phyloP scores from a whole-genome alignment of 371 early-diverging fungal genomes.

The Circinella umbellata region DNA sequence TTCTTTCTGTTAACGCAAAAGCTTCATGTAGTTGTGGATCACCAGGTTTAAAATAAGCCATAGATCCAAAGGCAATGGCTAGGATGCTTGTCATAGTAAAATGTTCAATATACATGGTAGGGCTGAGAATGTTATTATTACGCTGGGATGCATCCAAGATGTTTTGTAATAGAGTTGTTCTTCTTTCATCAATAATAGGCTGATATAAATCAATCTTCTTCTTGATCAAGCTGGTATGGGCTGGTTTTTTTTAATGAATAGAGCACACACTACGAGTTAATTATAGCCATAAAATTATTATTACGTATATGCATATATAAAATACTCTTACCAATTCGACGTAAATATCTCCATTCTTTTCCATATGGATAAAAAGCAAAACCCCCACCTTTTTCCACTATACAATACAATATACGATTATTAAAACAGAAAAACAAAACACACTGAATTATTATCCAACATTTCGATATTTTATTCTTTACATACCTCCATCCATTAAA shows the following conservation, averaged over 20 bases:
- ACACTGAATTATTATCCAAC: too few relatives aligned
- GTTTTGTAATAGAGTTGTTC: slow-evolving; percentile 19
- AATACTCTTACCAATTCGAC: slow-evolving; percentile 40
- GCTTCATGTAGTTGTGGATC: slow-evolving; percentile 43
- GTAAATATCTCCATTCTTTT: slow-evolving; percentile 41
- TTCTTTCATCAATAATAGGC: slow-evolving; percentile 39
- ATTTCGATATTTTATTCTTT: too few relatives aligned
- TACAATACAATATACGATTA: neutral
- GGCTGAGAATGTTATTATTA: neutral
- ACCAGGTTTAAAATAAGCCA: slow-evolving; percentile 40
- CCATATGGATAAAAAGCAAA: slow-evolving; percentile 57
- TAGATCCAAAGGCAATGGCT: slow-evolving; percentile 43
- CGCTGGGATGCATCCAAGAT: slow-evolving; percentile 3
- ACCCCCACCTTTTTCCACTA: slow-evolving; percentile 46
- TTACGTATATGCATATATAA: neutral
- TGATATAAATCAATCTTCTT: slow-evolving; percentile 45
- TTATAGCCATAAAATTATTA: too few relatives aligned
- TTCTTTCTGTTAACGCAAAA: slow-evolving; percentile 40
- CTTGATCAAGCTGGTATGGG: slow-evolving; percentile 40
- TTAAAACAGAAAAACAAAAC: neutral
- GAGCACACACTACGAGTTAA: too few relatives aligned
- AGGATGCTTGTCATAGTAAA: slow-evolving; percentile 52
- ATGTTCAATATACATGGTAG: slow-evolving; percentile 37
- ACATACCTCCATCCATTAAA: slow-evolving; percentile 44
- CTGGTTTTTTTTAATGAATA: slow-evolving; percentile 16